Conservation (phyloP, 2,329 filamentous ascomycete genomes). For the Neonectria magnoliae region DNA sequence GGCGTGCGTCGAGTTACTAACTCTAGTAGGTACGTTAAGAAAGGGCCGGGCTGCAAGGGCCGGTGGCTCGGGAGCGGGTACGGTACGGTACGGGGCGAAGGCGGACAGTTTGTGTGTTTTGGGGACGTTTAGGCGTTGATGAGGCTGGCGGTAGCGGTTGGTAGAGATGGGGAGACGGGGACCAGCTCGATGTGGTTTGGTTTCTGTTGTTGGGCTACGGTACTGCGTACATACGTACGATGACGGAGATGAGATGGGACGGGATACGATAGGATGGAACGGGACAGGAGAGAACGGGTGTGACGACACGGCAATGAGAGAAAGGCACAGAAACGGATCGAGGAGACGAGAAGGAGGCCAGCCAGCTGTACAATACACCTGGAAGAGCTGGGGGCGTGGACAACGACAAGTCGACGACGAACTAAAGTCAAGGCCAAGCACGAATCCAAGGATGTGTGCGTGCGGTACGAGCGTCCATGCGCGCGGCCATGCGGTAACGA, state of each 20-base stretch:
- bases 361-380: conserved; percentile 3
- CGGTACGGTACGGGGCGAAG: conserved; percentile 29
- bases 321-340: neutral
- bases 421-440: conserved; percentile 5
- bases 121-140: conserved; percentile 16
- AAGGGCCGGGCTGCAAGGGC: conserved; percentile 37
- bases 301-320: conserved; percentile 1
- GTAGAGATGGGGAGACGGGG: neutral
- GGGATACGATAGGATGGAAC: neutral
- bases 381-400: conserved; percentile 17
- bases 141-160: conserved; percentile 8
- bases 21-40: conserved; percentile 22
- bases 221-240: neutral
- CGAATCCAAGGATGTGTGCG: conserved; percentile 8
- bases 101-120: conserved; percentile 18
- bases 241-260: conserved; percentile 2
- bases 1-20: conserved; percentile 30
- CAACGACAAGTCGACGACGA: conserved; percentile 15
- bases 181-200: conserved; percentile 3
- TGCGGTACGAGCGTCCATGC: conserved; percentile 33
- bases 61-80: conserved; percentile 39
- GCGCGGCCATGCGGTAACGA: conserved; percentile 28
- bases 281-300: neutral
- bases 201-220: conserved; percentile 7
- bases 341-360: neutral